Evolutionary conservation across 257 asterid species (phyloP).

Genomic region (Solanum megistacrolobum): DNA sequence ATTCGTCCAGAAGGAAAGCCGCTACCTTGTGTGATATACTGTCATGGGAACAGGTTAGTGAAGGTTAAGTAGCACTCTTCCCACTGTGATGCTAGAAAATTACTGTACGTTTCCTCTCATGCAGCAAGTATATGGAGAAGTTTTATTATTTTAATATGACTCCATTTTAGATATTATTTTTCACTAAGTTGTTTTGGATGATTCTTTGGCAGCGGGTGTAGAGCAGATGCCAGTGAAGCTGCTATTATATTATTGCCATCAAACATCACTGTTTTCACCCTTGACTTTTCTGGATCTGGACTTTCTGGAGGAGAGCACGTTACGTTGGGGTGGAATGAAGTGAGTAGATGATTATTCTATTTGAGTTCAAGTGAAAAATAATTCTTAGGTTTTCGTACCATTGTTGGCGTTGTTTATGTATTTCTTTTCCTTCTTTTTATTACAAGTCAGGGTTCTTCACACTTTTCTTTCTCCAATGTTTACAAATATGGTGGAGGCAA

Average conservation of each 20-base stretch:
- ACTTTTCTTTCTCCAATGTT: background rate
- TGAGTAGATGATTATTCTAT: conserved; percentile 25
- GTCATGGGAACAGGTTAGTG: conserved; percentile 94
- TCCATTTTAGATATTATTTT: background rate
- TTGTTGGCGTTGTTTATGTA: background rate
- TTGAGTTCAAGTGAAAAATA: background rate
- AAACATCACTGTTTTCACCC: conserved; percentile 77
- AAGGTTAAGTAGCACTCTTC: background rate
- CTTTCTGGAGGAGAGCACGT: conserved; percentile 95
- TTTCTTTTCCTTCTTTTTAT: background rate
- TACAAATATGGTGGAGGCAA: background rate
- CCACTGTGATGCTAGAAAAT: background rate
- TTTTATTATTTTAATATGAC: background rate
- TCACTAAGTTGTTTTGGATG: conserved; percentile 10
- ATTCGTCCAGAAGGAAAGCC: conserved; percentile 54
- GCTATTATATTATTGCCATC: conserved; percentile 83
- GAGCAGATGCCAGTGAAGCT: conserved; percentile 98
- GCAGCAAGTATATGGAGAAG: background rate
- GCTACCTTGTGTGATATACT: conserved; percentile 83
- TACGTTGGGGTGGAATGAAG: conserved; percentile 92
- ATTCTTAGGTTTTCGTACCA: background rate
- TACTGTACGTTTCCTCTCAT: background rate
- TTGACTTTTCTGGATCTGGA: conserved; percentile 97
- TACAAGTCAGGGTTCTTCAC: background rate
- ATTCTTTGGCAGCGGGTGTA: conserved; percentile 66